Conservation (phyloP, 192 early-diverging fungal genomes). For the Podila horticola region DNA sequence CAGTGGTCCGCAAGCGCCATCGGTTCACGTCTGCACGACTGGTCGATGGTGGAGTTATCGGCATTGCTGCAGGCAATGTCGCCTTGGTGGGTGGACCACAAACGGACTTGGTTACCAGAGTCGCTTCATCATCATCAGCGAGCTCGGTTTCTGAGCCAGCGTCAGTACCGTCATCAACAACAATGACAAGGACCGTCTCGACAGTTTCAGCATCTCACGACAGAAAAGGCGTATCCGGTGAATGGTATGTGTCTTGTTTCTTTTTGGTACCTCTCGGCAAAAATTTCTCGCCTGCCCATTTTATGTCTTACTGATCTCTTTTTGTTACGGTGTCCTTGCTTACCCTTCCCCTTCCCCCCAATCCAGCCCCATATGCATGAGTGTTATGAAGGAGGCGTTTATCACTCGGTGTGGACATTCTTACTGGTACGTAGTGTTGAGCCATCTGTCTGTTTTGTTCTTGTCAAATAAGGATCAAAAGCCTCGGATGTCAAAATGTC, state of each 20-base stretch:
- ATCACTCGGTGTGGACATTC: constrained; percentile 87
- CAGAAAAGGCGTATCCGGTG: neutral
- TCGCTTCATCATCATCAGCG: neutral
- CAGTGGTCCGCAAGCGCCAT: constrained; percentile 40
- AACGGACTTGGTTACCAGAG: neutral
- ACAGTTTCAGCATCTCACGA: neutral
- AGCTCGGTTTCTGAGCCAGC: neutral
- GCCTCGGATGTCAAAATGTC: no score
- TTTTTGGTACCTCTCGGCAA: neutral
- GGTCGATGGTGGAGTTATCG: neutral
- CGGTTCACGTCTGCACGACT: constrained; percentile 26
- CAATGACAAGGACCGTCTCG: neutral
- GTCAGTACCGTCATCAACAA: neutral
- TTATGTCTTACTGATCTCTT: neutral
- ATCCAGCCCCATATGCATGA: constrained; percentile 78
- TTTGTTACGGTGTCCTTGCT: neutral
- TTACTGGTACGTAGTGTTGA: constrained; percentile 71
- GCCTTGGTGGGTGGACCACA: neutral
- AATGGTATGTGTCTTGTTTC: neutral
- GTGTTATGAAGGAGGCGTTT: constrained; percentile 77
- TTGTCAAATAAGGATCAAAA: neutral
- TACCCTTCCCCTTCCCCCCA: neutral
- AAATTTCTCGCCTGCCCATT: no score
- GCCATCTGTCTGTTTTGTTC: neutral
- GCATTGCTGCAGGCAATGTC: neutral